Evolutionary conservation across 495 filamentous ascomycete species (phyloP), one percentile per base, ranked within the genome.

Genomic region (Penicillium silybi): DNA sequence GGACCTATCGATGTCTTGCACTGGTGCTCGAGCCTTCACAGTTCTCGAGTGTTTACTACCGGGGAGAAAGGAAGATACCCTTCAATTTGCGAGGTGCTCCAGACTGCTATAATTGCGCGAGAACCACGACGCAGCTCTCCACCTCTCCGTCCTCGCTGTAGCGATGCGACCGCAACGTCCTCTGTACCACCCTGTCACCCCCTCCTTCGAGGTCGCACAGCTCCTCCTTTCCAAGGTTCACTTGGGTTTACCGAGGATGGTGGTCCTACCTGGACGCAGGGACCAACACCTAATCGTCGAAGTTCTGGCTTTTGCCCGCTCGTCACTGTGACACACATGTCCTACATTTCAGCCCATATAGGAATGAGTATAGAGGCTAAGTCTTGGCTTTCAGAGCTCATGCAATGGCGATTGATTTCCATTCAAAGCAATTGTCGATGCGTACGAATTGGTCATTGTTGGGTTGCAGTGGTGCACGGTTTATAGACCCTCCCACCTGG

Each of bases 271-370:
- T 57, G 23, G 17, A 58, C 32, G 55, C 61, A 64, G 56, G 57
- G 58, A 54, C 63, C 54, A 61, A 54, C 51, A 48, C 37, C 43
- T 62, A 55, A 55, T 58, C 43, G 56, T 41, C 38, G n/a, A n/a
- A n/a, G 25, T 23, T 22, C 38, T 39, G 44, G 40, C 32, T 18
- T 18, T 18, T 2, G 23, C 18, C 27, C 9, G 19, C 20, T 39
- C 40, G 44, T 57, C 44, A 57, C 48, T 11, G 44, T 57, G 43
- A 52, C 40, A 52, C 48, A 10, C 48, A 39, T 40, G 44, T 45
- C 54, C 37, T 22, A 48, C 54, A 2, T 18, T 5, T 39, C n/a
- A 39, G 18, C 16, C 37, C n/a, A 9, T 10, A 7, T 39, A 39
- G 16, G 37, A 39, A 39, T 18, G 37, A 9, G 18, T 17, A 39